Evolutionary conservation across 2,329 filamentous ascomycete species (phyloP).

Genomic region (Monosporascus sp.): DNA sequence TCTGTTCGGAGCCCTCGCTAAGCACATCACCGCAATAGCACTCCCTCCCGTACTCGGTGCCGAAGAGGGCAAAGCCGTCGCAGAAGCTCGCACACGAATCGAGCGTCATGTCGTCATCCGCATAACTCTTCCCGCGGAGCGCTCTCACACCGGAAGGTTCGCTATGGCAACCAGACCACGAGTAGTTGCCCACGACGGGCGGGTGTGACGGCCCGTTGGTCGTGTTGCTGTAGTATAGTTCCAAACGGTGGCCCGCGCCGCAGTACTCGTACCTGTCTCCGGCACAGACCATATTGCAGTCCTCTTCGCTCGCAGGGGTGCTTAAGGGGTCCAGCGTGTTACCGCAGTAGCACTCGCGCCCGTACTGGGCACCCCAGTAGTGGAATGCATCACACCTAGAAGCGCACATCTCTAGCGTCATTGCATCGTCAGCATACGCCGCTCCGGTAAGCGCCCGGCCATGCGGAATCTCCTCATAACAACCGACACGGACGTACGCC

Average conservation of each 20-base stretch:
- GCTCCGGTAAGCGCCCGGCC: conserved; percentile 32
- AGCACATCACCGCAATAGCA: conserved; percentile 33
- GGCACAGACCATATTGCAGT: conserved; percentile 34
- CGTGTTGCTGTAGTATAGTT: conserved; percentile 16
- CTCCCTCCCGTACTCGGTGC: conserved; percentile 29
- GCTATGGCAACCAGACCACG: conserved; percentile 31
- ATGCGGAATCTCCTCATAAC: conserved; percentile 32
- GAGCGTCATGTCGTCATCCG: conserved; percentile 27
- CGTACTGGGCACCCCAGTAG: conserved; percentile 34
- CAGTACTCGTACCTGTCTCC: conserved; percentile 33
- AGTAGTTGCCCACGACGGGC: conserved; percentile 14
- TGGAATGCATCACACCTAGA: conserved; percentile 29
- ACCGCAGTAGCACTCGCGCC: conserved; percentile 36
- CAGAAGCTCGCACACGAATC: conserved; percentile 28
- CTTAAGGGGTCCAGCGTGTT: conserved; percentile 29
- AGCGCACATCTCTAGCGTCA: conserved; percentile 35
- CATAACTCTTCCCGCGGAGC: conserved; percentile 18
- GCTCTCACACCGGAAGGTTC: conserved; percentile 28
- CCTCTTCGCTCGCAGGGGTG: conserved; percentile 23
- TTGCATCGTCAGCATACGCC: conserved; percentile 25
- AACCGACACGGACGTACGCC: conserved; percentile 32
- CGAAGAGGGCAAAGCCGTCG: conserved; percentile 27
- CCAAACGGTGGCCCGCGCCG: conserved; percentile 20
- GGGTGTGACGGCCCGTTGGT: conserved; percentile 4
- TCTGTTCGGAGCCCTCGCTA: conserved; percentile 15